These are phyloP conservation scores for Striga hermonthica DNA, from an alignment of 305 asterid species.

Conservation along the genomic window DNA sequence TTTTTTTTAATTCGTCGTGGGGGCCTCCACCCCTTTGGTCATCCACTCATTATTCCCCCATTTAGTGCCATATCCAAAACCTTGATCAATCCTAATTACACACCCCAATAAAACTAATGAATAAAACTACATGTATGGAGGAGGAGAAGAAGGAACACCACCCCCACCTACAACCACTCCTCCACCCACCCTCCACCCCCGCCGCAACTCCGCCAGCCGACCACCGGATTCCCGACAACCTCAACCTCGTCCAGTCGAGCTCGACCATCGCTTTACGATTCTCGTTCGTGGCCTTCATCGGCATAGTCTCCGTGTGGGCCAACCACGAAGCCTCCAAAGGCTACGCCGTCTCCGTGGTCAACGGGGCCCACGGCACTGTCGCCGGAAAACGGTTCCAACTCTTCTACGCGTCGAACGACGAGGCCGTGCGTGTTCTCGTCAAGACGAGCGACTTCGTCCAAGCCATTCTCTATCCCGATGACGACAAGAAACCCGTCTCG, in stretches of 20 bases:
- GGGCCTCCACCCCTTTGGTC: slow-evolving; percentile 25
- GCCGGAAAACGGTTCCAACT: slow-evolving; percentile 46
- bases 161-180: slow-evolving; percentile 52
- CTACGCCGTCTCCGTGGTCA: slow-evolving; percentile 44
- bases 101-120: background rate
- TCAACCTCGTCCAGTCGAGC: slow-evolving; percentile 27
- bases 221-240: background rate
- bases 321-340: slow-evolving; percentile 71
- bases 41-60: slow-evolving; percentile 23
- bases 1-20: background rate
- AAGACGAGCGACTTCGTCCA: slow-evolving; percentile 45
- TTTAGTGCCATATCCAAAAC: slow-evolving; percentile 2
- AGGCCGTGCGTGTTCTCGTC: slow-evolving; percentile 43
- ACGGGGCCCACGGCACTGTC: slow-evolving; percentile 37
- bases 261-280: slow-evolving; percentile 41
- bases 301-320: slow-evolving; percentile 56
- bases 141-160: slow-evolving; percentile 32
- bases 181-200: slow-evolving; percentile 33
- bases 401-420: slow-evolving; percentile 57
- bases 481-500: slow-evolving; percentile 38
- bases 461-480: slow-evolving; percentile 43
- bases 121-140: slow-evolving; percentile 16
- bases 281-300: slow-evolving; percentile 39
- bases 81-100: background rate
- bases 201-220: slow-evolving; percentile 8